These are phyloP conservation scores for Pseudozyma tsukubaensis DNA, from an alignment of 1,284 basidiomycete genomes.

Conservation along the genomic window DNA sequence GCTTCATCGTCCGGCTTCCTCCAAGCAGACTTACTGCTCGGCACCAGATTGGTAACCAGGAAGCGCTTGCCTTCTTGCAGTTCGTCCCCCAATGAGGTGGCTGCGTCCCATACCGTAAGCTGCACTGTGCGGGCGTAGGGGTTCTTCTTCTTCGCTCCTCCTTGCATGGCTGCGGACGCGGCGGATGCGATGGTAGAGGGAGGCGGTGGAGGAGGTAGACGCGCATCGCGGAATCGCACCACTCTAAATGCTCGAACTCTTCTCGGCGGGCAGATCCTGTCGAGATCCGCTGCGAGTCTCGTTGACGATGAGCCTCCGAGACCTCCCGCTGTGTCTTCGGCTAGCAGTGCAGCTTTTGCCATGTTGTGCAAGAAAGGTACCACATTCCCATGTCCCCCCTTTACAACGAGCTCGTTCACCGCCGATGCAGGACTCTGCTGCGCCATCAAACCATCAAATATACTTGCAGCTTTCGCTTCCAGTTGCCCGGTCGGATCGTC, in stretches of 20 bases:
- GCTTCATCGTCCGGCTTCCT: conserved; percentile 72
- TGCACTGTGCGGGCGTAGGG: conserved; percentile 49
- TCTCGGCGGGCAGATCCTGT: conserved; percentile 81
- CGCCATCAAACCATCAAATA: conserved; percentile 23
- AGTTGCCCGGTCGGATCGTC: conserved; percentile 25
- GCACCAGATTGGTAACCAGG: conserved; percentile 76
- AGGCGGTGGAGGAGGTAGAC: conserved; percentile 18
- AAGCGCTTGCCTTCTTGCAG: conserved; percentile 31
- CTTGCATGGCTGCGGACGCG: not conserved
- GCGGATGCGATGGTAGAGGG: not conserved
- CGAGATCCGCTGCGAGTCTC: conserved; percentile 12
- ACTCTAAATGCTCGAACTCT: conserved; percentile 84
- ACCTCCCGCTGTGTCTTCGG: conserved; percentile 10
- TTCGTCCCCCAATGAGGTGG: conserved; percentile 21
- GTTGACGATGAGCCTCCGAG: not conserved
- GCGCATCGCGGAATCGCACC: conserved; percentile 79
- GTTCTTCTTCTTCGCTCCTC: conserved; percentile 21
- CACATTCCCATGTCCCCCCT: conserved; percentile 7
- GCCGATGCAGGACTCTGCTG: conserved; percentile 23
- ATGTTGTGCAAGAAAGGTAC: conserved; percentile 30
- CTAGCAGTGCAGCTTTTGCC: conserved; percentile 8
- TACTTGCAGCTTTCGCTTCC: conserved; percentile 15
- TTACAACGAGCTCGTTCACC: conserved; percentile 25
- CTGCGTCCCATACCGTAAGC: conserved; percentile 55
- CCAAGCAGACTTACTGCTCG: conserved; percentile 76